These are phyloP conservation scores for Boletus sensibilis DNA, from an alignment of 768 basidiomycete species.

Conservation along the genomic window DNA sequence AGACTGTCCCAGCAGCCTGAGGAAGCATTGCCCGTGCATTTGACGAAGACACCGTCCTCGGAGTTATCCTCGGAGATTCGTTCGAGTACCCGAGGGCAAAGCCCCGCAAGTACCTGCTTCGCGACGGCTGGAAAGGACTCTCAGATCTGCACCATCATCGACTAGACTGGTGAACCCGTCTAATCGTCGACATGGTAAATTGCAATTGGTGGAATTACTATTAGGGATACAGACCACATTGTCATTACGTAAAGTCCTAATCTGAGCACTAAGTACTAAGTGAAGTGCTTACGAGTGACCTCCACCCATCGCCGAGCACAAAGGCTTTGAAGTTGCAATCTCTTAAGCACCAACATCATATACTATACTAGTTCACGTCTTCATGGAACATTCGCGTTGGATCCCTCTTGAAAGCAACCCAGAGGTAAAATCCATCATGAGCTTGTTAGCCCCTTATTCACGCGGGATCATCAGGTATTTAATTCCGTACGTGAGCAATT, in stretches of 20 bases:
- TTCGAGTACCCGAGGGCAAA: too few species aligned
- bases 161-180: too few species aligned
- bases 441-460: constrained; percentile 5
- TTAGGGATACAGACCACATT: too few species aligned
- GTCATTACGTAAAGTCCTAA: too few species aligned
- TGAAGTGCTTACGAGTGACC: too few species aligned
- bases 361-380: not conserved
- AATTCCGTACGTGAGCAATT: constrained; percentile 25
- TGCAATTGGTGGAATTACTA: too few species aligned
- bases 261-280: too few species aligned
- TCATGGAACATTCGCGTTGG: constrained; percentile 47
- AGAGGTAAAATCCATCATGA: constrained; percentile 34
- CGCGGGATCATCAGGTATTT: constrained; percentile 24
- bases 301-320: not conserved
- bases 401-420: constrained; percentile 82
- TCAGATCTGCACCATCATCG: too few species aligned
- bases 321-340: not conserved
- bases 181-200: too few species aligned
- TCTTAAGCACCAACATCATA: not conserved
- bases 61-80: not conserved
- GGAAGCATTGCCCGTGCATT: not conserved
- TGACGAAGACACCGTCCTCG: not conserved
- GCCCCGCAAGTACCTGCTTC: too few species aligned
- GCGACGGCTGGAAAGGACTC: too few species aligned
- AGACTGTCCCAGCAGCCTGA: not conserved